Evolutionary conservation across 768 basidiomycete genomes (phyloP), one percentile per base, ranked within the genome.

Genomic region (Leucocoprinus leucothites): DNA sequence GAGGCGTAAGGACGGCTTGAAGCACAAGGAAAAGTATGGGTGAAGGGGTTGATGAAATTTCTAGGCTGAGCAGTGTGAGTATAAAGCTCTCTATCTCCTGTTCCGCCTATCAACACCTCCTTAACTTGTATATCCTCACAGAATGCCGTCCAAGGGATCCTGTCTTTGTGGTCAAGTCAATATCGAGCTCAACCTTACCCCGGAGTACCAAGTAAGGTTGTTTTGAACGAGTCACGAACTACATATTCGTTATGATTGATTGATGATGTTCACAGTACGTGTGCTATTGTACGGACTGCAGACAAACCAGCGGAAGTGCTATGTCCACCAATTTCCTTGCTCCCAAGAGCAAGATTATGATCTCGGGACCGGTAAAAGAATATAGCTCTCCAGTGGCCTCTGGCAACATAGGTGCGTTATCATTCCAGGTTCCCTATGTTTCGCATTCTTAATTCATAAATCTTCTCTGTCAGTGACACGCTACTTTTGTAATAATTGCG

Each of bases 221-320:
- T 22, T 19, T 16, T 25, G n/a, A 3, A 28, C 22, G 24, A 41
- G 16, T 16, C 14, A 14, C 5, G 7, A 14, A 16, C 19, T 8
- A 16, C 8, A 18, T 49, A n/a, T 26, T 8, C 4, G n/a, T 46
- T 4, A 46, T 26, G 14, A 44, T 44, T 44, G 7, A 9, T 44
- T 18, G 4, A 11, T 35, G 6, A 21, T 16, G 31, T 8, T 3
- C 6, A 7, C 9, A 49, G 70, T 62, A 71, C 40, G 28, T 69
- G 28, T 74, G 72, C 55, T 71, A 74, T 60, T 74, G 72, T 63
- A 48, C 46, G 21, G 72, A 73, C 54, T 72, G 71, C 62, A 64
- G 63, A 31, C 64, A 69, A 48, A 69, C 70, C 28, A 70, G 68
- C 48, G 71, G 72, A n/a, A 70, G 70, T 44, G 71, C 69, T 0